phyloP scores from a whole-genome alignment of 2,329 filamentous ascomycete species.

The Epichloe gansuensis region DNA sequence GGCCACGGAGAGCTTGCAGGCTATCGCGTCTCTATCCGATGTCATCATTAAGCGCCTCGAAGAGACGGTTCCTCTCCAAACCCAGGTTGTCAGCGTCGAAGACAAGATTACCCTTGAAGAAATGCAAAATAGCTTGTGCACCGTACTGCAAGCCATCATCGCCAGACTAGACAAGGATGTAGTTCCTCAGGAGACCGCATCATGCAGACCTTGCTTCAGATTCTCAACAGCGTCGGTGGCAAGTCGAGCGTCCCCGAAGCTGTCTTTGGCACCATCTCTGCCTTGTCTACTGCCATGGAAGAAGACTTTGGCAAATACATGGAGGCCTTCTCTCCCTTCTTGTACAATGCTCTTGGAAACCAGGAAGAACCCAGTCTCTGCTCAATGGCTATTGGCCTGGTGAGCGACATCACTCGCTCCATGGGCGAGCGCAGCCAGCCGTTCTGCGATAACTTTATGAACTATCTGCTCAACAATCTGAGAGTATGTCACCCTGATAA shows the following conservation, averaged over 20 bases:
- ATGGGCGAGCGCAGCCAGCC: slow-evolving; percentile 84
- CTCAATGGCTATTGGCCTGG: slow-evolving; percentile 92
- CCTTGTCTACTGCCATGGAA: slow-evolving; percentile 82
- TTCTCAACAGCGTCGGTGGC: slow-evolving; percentile 62
- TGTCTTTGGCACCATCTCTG: slow-evolving; percentile 82
- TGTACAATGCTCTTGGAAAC: slow-evolving; percentile 89
- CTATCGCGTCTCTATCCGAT: slow-evolving; percentile 72
- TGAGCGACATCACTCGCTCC: slow-evolving; percentile 90
- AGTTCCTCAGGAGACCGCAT: slow-evolving; percentile 79
- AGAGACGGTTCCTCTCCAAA: slow-evolving; percentile 78
- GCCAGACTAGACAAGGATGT: slow-evolving; percentile 87
- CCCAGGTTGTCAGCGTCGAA: slow-evolving; percentile 91
- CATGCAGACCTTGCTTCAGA: slow-evolving; percentile 77
- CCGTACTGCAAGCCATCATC: slow-evolving; percentile 83
- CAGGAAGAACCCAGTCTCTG: slow-evolving; percentile 91
- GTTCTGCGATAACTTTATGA: slow-evolving; percentile 97
- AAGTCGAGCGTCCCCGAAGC: slow-evolving; percentile 94
- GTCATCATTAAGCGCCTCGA: slow-evolving; percentile 86
- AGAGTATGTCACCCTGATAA: slow-evolving; percentile 40
- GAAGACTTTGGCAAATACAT: slow-evolving; percentile 95
- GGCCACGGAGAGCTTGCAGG: slow-evolving; percentile 69
- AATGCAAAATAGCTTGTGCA: slow-evolving; percentile 92
- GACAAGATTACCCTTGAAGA: slow-evolving; percentile 93
- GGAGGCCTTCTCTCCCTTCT: slow-evolving; percentile 83
- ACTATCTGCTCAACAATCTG: slow-evolving; percentile 86